Percentiles rank a stretch among this genome's conserved stretches.
Evolutionary conservation across 352 stramenopile species (phyloP).

Genomic region (Aphanomyces stellatus): DNA sequence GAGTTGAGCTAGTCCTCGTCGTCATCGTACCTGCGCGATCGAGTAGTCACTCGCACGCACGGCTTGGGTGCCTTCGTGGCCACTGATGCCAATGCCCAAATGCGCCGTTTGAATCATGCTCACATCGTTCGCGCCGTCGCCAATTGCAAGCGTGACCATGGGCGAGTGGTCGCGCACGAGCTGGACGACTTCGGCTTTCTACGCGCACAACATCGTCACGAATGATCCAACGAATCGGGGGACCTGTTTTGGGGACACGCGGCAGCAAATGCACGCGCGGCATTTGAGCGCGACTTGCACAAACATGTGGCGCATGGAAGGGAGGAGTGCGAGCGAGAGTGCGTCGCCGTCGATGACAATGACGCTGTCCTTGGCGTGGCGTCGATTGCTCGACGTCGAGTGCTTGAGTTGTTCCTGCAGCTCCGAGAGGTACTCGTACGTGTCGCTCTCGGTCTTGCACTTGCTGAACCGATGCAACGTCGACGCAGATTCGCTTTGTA

Average conservation of each 20-base stretch:
- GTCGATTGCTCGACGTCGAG: neutral
- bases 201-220: slow-evolving; percentile 21
- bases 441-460: neutral
- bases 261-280: slow-evolving; percentile 9
- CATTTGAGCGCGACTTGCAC: neutral
- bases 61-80: slow-evolving; percentile 90
- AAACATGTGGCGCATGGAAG: neutral
- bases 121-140: slow-evolving; percentile 91
- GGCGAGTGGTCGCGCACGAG: slow-evolving; percentile 49
- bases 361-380: neutral
- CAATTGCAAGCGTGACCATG: slow-evolving; percentile 67
- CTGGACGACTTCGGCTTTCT: slow-evolving; percentile 74
- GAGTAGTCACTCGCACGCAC: slow-evolving; percentile 91
- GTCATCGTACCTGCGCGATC: slow-evolving; percentile 89
- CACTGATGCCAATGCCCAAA: slow-evolving; percentile 88
- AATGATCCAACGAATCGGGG: neutral
- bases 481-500: slow-evolving; percentile 59
- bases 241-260: slow-evolving; percentile 10
- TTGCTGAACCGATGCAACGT: slow-evolving; percentile 14
- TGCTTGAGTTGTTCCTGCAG: neutral
- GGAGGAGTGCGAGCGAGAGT: neutral
- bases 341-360: slow-evolving; percentile 42
- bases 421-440: slow-evolving; percentile 4
- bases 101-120: slow-evolving; percentile 92
- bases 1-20: too few relatives aligned